Percentiles rank a stretch among this genome's conserved stretches.
These are phyloP conservation scores for Verticillium zaregamsianum DNA, from an alignment of 2,329 filamentous ascomycete genomes.

Conservation along the genomic window DNA sequence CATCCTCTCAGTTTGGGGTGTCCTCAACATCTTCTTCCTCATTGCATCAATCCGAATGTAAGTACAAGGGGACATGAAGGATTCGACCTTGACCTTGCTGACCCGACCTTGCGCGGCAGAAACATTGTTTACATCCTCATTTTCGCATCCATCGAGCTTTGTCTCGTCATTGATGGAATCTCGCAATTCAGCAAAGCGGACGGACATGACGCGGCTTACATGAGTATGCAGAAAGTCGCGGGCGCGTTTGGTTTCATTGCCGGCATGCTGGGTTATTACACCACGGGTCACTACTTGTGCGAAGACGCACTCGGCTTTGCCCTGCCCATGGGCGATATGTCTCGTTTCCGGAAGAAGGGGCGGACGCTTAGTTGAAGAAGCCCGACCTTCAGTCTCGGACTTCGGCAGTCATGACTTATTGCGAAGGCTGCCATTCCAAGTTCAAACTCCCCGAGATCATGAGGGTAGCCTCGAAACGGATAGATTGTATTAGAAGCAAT, in stretches of 20 bases:
- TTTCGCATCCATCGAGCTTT: constrained; percentile 19
- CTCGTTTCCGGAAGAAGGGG: not conserved
- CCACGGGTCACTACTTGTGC: constrained; percentile 17
- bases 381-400: too few species aligned
- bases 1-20: constrained; percentile 18
- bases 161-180: constrained; percentile 17
- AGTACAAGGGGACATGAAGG: constrained; percentile 1
- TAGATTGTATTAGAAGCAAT: too few species aligned
- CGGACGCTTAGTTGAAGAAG: not conserved
- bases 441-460: too few species aligned
- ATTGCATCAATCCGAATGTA: constrained; percentile 17
- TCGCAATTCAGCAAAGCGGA: constrained; percentile 19
- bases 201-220: constrained; percentile 8
- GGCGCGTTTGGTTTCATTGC: constrained; percentile 21
- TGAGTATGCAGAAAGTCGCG: constrained; percentile 13
- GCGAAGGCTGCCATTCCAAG: too few species aligned
- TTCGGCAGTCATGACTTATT: too few species aligned
- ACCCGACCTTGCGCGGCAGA: constrained; percentile 4
- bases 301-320: constrained; percentile 18
- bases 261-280: constrained; percentile 20
- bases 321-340: constrained; percentile 16
- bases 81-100: not conserved
- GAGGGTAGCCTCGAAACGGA: too few species aligned
- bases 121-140: constrained; percentile 22
- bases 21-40: constrained; percentile 21